Percentiles rank a stretch among this genome's conserved stretches.
Evolutionary conservation across 2,329 filamentous ascomycete genomes (phyloP).

Genomic region (Bipolaris bicolor): DNA sequence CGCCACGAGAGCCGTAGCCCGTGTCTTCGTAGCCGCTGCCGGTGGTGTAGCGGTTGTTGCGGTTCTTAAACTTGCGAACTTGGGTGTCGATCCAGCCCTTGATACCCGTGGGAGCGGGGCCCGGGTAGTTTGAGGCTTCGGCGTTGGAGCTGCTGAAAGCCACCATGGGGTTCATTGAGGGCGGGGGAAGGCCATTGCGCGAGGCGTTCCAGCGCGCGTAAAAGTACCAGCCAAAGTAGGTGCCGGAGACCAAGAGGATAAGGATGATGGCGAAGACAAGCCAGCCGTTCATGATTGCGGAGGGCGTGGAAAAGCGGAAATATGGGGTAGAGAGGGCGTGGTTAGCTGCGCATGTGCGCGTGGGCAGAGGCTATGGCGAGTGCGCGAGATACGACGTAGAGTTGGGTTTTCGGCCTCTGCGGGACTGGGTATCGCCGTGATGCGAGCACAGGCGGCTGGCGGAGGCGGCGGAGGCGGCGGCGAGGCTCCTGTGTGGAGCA

Average conservation of each 20-base stretch:
- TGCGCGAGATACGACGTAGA: slow-evolving; percentile 15
- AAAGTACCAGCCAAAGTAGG: slow-evolving; percentile 70
- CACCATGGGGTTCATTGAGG: slow-evolving; percentile 72
- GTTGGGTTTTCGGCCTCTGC: not conserved
- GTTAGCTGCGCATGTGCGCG: slow-evolving; percentile 19
- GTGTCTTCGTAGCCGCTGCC: slow-evolving; percentile 79
- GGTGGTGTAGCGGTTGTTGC: slow-evolving; percentile 68
- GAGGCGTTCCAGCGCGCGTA: slow-evolving; percentile 76
- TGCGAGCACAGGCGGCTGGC: not conserved
- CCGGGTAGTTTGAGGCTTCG: slow-evolving; percentile 52
- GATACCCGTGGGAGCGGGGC: slow-evolving; percentile 66
- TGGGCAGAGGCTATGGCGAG: slow-evolving; percentile 15
- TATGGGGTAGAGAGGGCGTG: not conserved
- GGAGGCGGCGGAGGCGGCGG: not conserved
- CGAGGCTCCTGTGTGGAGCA: not conserved
- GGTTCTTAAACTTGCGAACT: slow-evolving; percentile 67
- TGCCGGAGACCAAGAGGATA: slow-evolving; percentile 65
- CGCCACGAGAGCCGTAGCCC: slow-evolving; percentile 37
- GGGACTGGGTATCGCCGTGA: not conserved
- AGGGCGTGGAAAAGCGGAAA: slow-evolving; percentile 14
- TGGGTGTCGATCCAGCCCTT: slow-evolving; percentile 76
- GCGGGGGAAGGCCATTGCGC: slow-evolving; percentile 75
- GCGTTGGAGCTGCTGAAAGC: slow-evolving; percentile 63
- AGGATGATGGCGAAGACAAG: slow-evolving; percentile 75
- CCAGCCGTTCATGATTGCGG: slow-evolving; percentile 46